Evolutionary conservation across 2,329 filamentous ascomycete genomes (phyloP).

Genomic region (Kalmusia sp.): DNA sequence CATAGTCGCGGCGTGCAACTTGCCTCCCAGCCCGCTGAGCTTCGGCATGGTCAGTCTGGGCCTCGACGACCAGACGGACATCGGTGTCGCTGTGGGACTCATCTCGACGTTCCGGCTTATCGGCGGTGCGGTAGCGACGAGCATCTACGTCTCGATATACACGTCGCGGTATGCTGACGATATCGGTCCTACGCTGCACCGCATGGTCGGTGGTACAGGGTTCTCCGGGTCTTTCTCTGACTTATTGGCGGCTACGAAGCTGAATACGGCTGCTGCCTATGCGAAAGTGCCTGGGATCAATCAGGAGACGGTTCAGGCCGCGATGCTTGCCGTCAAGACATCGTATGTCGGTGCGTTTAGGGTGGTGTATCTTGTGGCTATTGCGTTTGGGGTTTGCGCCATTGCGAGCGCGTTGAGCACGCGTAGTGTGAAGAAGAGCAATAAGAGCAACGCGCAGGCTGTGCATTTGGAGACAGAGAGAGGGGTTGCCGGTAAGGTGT

Average conservation of each 20-base stretch:
- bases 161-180: constrained; percentile 32
- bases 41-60: constrained; percentile 48
- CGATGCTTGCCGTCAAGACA: constrained; percentile 36
- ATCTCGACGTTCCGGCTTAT: constrained; percentile 48
- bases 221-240: constrained; percentile 15
- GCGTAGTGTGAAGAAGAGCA: constrained; percentile 37
- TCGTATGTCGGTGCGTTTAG: constrained; percentile 46
- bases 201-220: constrained; percentile 4
- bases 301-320: constrained; percentile 30
- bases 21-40: constrained; percentile 39
- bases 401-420: constrained; percentile 39
- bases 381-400: constrained; percentile 45
- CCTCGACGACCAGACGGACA: constrained; percentile 44
- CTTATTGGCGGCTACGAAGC: constrained; percentile 35
- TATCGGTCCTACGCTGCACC: constrained; percentile 12
- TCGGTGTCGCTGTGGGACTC: constrained; percentile 49
- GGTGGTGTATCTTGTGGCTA: constrained; percentile 46
- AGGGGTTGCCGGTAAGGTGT: background rate
- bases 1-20: constrained; percentile 38
- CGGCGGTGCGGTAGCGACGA: constrained; percentile 47
- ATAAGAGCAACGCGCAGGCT: constrained; percentile 34
- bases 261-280: constrained; percentile 45
- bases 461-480: constrained; percentile 25
- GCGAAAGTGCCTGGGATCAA: constrained; percentile 34
- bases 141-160: constrained; percentile 49